Conservation (phyloP, 371 early-diverging fungal genomes). For the Mortierella sp. region DNA sequence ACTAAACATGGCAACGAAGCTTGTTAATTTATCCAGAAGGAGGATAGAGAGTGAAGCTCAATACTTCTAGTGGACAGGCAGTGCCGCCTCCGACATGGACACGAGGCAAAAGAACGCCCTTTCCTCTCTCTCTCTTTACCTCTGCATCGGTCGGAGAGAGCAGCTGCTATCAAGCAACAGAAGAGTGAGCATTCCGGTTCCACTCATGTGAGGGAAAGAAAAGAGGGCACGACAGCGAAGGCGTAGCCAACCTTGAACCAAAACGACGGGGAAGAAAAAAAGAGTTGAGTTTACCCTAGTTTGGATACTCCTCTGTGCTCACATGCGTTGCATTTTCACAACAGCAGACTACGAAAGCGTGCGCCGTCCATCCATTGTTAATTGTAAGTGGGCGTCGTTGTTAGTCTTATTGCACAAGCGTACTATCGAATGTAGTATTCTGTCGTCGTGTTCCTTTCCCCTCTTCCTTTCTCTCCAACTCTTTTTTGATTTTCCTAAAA, state of each 20-base stretch:
- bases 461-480: not conserved
- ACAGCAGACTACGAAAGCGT: not conserved
- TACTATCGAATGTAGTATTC: not conserved
- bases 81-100: slow-evolving; percentile 3
- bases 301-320: too few species aligned
- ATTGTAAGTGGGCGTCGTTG: not conserved
- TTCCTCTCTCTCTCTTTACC: not conserved
- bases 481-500: not conserved
- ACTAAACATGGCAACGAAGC: too few species aligned
- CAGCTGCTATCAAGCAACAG: not conserved
- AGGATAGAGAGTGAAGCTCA: too few species aligned
- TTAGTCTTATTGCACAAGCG: not conserved
- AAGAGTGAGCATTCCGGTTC: not conserved
- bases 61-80: too few species aligned
- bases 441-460: not conserved
- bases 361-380: not conserved
- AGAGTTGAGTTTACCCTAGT: too few species aligned
- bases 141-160: not conserved
- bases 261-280: too few species aligned
- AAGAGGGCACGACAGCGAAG: too few species aligned
- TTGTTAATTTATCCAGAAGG: too few species aligned
- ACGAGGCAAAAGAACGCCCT: not conserved
- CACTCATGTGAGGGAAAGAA: not conserved
- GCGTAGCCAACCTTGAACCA: too few species aligned
- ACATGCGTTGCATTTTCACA: too few species aligned